These are phyloP conservation scores for Trypanosoma melophagium DNA, from an alignment of 208 protist species.

Conservation along the genomic window DNA sequence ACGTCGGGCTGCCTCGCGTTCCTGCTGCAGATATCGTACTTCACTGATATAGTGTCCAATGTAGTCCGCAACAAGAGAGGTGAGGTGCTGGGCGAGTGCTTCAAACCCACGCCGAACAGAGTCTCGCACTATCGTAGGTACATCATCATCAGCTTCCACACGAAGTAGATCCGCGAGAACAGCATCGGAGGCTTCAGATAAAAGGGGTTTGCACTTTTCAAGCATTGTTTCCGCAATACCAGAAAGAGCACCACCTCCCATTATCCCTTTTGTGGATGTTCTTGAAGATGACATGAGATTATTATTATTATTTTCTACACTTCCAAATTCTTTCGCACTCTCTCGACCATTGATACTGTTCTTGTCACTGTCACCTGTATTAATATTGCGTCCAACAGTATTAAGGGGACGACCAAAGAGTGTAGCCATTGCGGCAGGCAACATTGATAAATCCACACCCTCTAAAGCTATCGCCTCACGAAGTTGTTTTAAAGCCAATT, in stretches of 20 bases:
- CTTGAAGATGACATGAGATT: neutral
- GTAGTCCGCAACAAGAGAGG: slow-evolving; percentile 5
- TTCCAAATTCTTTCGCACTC: neutral
- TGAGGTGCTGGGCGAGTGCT: slow-evolving; percentile 14
- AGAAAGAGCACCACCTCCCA: neutral
- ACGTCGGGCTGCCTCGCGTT: slow-evolving; percentile 16
- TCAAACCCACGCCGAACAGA: slow-evolving; percentile 23
- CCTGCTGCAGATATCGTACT: slow-evolving; percentile 11
- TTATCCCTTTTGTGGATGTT: neutral
- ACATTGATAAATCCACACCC: slow-evolving; percentile 26
- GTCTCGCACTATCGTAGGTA: slow-evolving; percentile 20
- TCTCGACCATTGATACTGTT: neutral
- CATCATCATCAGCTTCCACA: slow-evolving; percentile 33
- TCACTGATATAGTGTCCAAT: slow-evolving; percentile 11
- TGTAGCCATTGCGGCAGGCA: slow-evolving; percentile 10
- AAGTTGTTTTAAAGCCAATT: slow-evolving; percentile 20
- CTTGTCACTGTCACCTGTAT: neutral
- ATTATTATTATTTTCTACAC: neutral
- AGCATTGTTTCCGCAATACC: slow-evolving; percentile 10
- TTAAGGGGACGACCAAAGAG: neutral
- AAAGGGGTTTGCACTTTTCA: slow-evolving; percentile 16
- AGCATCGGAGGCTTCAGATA: slow-evolving; percentile 12
- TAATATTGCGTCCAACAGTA: neutral
- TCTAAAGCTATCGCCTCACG: slow-evolving; percentile 22
- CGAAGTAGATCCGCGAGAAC: slow-evolving; percentile 28